Evolutionary conservation across 129 eudicot species (phyloP).

Genomic region (Chrysanthemum seticuspe): DNA sequence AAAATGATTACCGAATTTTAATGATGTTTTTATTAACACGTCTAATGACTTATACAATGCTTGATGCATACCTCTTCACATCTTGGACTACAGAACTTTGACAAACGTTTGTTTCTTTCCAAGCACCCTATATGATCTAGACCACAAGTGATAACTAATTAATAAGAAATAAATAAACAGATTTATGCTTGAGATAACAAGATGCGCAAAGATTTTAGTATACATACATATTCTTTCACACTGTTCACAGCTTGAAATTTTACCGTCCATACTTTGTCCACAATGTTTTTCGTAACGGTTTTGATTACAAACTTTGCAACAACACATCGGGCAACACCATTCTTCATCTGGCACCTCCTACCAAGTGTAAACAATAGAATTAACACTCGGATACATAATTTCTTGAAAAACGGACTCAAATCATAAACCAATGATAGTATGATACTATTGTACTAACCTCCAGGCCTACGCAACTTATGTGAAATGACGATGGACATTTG

Average conservation of each 20-base stretch:
- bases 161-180: background rate
- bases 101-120: constrained; percentile 28
- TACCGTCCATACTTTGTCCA: constrained; percentile 24
- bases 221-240: constrained; percentile 61
- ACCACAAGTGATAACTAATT: constrained; percentile 16
- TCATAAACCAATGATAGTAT: background rate
- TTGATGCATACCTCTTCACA: constrained; percentile 57
- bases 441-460: constrained; percentile 26
- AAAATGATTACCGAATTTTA: background rate
- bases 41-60: too few species aligned
- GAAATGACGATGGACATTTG: constrained; percentile 71
- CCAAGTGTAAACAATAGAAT: background rate
- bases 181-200: background rate
- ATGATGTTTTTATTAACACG: background rate
- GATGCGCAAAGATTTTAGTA: background rate
- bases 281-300: constrained; percentile 16
- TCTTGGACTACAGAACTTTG: constrained; percentile 41
- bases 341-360: constrained; percentile 72
- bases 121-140: constrained; percentile 68
- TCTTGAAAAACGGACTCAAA: background rate
- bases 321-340: constrained; percentile 85
- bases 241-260: constrained; percentile 49
- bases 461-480: constrained; percentile 57
- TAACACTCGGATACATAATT: background rate
- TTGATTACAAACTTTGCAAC: constrained; percentile 62